Base-by-base conservation (phyloP, 2,329 filamentous ascomycete genomes). In the Ascochyta rabiei region DNA sequence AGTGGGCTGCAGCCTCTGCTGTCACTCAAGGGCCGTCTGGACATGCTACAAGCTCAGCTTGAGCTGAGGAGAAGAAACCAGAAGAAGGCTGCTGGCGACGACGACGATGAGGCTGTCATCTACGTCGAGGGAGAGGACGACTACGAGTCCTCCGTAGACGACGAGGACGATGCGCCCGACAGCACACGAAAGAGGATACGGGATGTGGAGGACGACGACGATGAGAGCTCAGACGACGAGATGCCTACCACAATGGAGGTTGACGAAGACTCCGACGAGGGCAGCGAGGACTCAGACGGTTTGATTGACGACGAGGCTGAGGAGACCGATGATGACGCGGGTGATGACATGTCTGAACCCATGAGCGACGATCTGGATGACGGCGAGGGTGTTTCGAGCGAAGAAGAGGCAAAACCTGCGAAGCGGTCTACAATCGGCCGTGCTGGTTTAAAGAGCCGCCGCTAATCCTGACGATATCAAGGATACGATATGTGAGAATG, bases 21-120 rank as follows among this genome's bases (percentile, higher is more conserved):
- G 31, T 85, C 93, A 18, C 83, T 99, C 56, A 97, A 97, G 80
- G 95, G 95, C 21, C 96, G 97, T 76, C 82, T 99, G 28, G 93
- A 98, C 71, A 91, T 99, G 85, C 82, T 98, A 43, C 89, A 95
- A 68, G 88, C 91, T 6, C 95, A 99, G 77, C 88, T 98, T 75
- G 86, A 90, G 66, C 79, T 96, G 66, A 83, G 95, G 44, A 86
- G 86, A 67, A 85, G 83, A 57, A 86, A 92, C 76, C 86, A 89
- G 67, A 82, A 78, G 43, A 79, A 80, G 41, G 78, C 80, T 34
- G 80, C 81, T 2, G 81, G 82, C n/a, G 82, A 82, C 10, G 81
- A 85, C 3, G 83, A 89, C 7, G 87, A 88, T 34, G 87, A 91
- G 60, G 86, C 83, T 18, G 82, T 96, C 4, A 88, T 96, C 47